Conservation (phyloP, 1,284 basidiomycete genomes). For the Rhodotorula glutinis region DNA sequence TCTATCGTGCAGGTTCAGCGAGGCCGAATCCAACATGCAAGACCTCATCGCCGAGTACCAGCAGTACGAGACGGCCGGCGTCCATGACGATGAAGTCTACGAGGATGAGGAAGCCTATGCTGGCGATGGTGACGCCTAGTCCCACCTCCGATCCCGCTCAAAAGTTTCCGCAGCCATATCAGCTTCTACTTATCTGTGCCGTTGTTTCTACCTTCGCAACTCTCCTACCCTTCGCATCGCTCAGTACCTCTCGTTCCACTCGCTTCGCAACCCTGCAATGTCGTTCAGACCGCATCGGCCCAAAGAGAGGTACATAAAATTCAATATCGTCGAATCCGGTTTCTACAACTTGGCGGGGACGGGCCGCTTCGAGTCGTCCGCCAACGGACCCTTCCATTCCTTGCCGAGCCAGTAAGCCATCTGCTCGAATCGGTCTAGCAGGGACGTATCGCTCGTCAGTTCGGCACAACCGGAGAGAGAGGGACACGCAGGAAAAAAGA, state of each 20-base stretch:
- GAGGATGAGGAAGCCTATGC: conserved; percentile 1
- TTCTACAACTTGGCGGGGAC: neutral
- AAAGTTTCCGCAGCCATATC: neutral
- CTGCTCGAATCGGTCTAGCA: conserved; percentile 34
- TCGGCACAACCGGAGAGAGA: too few relatives aligned
- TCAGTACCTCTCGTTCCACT: neutral
- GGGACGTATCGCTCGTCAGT: too few relatives aligned
- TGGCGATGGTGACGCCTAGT: neutral
- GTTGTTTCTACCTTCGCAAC: neutral
- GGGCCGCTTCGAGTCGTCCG: neutral
- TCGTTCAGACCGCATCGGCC: too few relatives aligned
- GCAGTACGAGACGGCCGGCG: conserved; percentile 52
- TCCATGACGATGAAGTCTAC: conserved; percentile 36
- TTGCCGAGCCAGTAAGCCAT: conserved; percentile 36
- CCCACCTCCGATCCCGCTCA: too few relatives aligned
- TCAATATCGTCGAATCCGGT: too few relatives aligned
- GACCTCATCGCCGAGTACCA: conserved; percentile 74
- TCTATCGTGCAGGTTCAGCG: conserved; percentile 33
- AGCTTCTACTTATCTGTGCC: neutral
- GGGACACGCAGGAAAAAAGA: too few relatives aligned
- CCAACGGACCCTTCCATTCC: conserved; percentile 26
- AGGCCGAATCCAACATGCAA: conserved; percentile 67
- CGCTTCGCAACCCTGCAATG: neutral
- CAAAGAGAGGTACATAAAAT: too few relatives aligned
- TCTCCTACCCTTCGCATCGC: neutral